Evolutionary conservation across 148 eudicot species (phyloP), one percentile per base, ranked within the genome.

Genomic region (Persicaria maculosa): DNA sequence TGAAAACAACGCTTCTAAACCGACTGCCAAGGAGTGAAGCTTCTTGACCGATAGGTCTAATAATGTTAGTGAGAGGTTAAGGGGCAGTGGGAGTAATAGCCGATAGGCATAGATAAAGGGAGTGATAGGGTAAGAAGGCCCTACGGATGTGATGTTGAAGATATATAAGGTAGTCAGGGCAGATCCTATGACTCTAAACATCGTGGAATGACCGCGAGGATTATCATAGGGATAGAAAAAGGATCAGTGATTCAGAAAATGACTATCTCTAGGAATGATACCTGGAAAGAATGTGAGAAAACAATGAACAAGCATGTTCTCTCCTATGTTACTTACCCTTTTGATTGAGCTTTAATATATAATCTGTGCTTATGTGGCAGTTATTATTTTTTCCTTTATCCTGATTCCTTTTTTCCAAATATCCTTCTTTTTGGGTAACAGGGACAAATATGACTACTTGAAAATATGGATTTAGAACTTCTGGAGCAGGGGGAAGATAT

Each of bases 401-500:
- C 20, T 72, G 43, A 53, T 43, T 77, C 71, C 2, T n/a, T 59
- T 74, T 22, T 44, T 64, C 45, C 14, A n/a, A 19, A 10, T n/a
- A 52, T 45, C 8, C 17, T 70, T 20, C 22, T 58, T 52, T 19
- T 61, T 69, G 17, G 69, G 59, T 67, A 77, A 55, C 81, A 92
- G 97, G 75, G 91, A 87, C 73, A 84, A 87, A 74, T 88, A 82
- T 65, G 91, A 83, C 43, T 87, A 86, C 76, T 80, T 80, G 93
- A 90, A 58, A 85, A 79, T 50, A 77, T 89, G 71, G 69, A 64
- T 10, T 78, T 88, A 72, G 88, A 86, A 80, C 87, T 81, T 76
- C 86, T 74, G 47, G 97, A 88, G 19, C 90, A 90, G 79, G 97
- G 92, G 81, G 97, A 94, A 65, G 98, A 95, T 69, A 74, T 92